These are phyloP conservation scores for Malassezia slooffiae DNA, from an alignment of 1,284 basidiomycete species.

Conservation along the genomic window DNA sequence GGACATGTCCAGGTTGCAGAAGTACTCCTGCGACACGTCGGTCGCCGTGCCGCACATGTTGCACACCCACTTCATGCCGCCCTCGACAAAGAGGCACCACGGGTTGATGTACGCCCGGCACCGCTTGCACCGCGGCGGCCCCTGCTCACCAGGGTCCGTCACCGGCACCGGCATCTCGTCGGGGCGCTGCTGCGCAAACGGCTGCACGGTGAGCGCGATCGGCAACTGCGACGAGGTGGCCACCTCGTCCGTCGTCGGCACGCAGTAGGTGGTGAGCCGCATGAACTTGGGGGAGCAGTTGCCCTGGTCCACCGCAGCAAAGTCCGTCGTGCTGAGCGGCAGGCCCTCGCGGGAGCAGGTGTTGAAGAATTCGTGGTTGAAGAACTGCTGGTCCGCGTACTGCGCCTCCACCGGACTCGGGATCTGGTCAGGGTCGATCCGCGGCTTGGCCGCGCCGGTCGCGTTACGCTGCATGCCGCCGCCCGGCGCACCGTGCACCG, in stretches of 20 bases:
- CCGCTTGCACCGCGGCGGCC: conserved; percentile 72
- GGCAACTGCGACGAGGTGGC: conserved; percentile 69
- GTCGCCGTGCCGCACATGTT: conserved; percentile 78
- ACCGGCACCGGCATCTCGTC: conserved; percentile 58
- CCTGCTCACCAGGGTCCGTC: conserved; percentile 56
- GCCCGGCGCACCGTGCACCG: conserved; percentile 9
- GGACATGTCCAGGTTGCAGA: conserved; percentile 70
- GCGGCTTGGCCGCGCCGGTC: conserved; percentile 56
- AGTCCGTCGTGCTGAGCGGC: conserved; percentile 78
- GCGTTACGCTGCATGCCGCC: conserved; percentile 48
- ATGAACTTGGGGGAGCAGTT: conserved; percentile 62
- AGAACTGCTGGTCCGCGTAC: conserved; percentile 70
- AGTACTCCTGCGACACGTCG: conserved; percentile 62
- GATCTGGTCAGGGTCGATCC: conserved; percentile 80
- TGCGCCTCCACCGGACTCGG: conserved; percentile 78
- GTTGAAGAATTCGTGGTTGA: conserved; percentile 64
- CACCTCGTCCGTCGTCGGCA: conserved; percentile 71
- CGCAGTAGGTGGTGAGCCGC: conserved; percentile 58
- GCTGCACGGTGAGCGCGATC: conserved; percentile 73
- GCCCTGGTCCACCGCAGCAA: conserved; percentile 77
- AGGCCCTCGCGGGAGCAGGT: conserved; percentile 59
- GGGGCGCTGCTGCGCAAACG: conserved; percentile 72
- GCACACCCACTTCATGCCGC: conserved; percentile 80
- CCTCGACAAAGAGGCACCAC: conserved; percentile 77
- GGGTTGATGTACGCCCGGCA: conserved; percentile 91